Percentiles rank a stretch among this genome's conserved stretches.
phyloP scores from a whole-genome alignment of 108 stramenopile species.

The Cyclotella sp. region DNA sequence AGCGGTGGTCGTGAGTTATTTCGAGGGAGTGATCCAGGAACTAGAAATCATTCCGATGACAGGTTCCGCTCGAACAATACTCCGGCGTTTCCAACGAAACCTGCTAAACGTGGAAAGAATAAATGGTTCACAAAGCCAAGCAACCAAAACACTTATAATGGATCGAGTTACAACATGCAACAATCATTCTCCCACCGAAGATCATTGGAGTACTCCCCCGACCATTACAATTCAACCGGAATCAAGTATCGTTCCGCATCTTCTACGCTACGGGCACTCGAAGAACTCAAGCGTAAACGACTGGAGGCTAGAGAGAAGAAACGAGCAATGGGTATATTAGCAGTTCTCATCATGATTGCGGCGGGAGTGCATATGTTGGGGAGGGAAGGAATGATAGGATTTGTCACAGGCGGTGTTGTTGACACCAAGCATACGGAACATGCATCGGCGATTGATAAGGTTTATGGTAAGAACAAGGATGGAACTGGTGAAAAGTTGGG shows the following conservation, averaged over 20 bases:
- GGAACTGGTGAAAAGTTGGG: constrained; percentile 10
- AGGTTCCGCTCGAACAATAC: neutral
- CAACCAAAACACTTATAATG: neutral
- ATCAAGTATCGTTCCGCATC: constrained; percentile 38
- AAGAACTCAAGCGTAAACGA: constrained; percentile 45
- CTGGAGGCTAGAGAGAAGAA: constrained; percentile 31
- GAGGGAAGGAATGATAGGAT: neutral
- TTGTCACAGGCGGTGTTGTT: neutral
- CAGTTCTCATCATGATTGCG: constrained; percentile 28
- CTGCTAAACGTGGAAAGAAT: constrained; percentile 3
- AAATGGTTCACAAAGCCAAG: constrained; percentile 1
- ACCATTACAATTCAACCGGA: neutral
- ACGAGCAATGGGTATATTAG: constrained; percentile 29
- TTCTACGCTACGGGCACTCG: constrained; percentile 37
- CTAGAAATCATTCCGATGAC: no score
- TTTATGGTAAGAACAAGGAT: constrained; percentile 1
- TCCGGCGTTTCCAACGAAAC: neutral
- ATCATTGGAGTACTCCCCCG: neutral
- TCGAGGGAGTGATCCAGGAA: neutral
- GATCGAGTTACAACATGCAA: neutral
- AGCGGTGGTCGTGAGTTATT: neutral
- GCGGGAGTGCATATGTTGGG: constrained; percentile 24
- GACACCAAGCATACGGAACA: neutral
- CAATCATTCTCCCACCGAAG: neutral
- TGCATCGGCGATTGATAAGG: constrained; percentile 8